Evolutionary conservation across 1,139 yeast species (phyloP), one percentile per base, ranked within the genome.

Genomic region (Kazachstania sp.): DNA sequence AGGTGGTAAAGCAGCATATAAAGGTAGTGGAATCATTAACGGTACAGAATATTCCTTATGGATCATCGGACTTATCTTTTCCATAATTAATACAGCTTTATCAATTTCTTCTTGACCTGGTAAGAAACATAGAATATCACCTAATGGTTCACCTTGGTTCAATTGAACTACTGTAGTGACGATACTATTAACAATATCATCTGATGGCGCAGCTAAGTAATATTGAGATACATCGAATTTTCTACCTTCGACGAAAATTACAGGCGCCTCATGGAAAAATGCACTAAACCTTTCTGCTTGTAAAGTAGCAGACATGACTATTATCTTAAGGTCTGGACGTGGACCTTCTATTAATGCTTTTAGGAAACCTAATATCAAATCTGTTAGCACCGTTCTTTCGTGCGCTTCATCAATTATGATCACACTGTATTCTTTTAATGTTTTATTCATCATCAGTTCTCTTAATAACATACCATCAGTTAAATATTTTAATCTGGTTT

Each of bases 41-140:
- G 97, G 97, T 0, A 88, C 90, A 2, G 54, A 49, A 5, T 53
- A 46, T 45, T 81, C 85, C 51, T 73, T 77, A 0, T 94, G 87
- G 32, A 86, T 66, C 40, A 75, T 75, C 0, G 83, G 83, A 0
- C 92, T 76, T 11, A 86, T 61, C 40, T 78, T 75, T 40, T 71
- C 72, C 47, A 92, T 66, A 0, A 82, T 69, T 32, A 76, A 75
- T 0, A 83, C 90, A 29, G 87, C 83, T 54, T 83, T 84, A 62
- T 92, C 98, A 65, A 92, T 92, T 62, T 92, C 98, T 62, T 92
- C 99, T 65, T 94, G 97, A 54, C 98, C 98, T 0, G 97, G 94
- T 47, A 92, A 69, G 60, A 92, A 92, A 51, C 94, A 94, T 34
- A 92, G 68, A 13, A 92, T 77, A 63, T 94, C 99, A 37, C 99